Percentiles rank a stretch among this genome's conserved stretches.
phyloP scores from a whole-genome alignment of 352 stramenopile genomes.

The Phytophthora fragariaefolia region DNA sequence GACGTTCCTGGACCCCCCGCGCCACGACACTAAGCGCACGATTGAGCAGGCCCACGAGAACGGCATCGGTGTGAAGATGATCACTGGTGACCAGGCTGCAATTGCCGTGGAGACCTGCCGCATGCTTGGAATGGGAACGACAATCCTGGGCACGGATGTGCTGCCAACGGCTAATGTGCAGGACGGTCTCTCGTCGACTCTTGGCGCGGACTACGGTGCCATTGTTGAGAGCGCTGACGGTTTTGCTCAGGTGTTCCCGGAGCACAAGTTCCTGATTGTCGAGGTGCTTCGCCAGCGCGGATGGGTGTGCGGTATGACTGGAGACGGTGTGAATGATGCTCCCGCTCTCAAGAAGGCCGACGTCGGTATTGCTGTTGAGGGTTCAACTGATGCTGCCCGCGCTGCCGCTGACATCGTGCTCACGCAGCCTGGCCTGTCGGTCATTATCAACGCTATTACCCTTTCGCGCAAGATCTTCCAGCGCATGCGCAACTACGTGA shows the following conservation, averaged over 20 bases:
- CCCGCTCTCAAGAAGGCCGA: slow-evolving; percentile 74
- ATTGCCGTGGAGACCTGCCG: slow-evolving; percentile 95
- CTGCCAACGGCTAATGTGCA: slow-evolving; percentile 63
- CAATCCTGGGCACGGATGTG: slow-evolving; percentile 83
- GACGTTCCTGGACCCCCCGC: slow-evolving; percentile 96
- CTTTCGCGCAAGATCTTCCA: slow-evolving; percentile 94
- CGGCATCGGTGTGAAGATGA: slow-evolving; percentile 97
- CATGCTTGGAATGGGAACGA: slow-evolving; percentile 92
- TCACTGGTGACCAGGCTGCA: slow-evolving; percentile 95
- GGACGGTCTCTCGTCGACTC: slow-evolving; percentile 61
- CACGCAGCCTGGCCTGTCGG: slow-evolving; percentile 91
- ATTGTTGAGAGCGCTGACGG: slow-evolving; percentile 94
- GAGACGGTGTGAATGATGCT: slow-evolving; percentile 76
- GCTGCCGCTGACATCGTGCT: slow-evolving; percentile 95
- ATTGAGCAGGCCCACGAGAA: slow-evolving; percentile 92
- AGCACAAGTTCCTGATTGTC: slow-evolving; percentile 93
- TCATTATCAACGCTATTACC: slow-evolving; percentile 92
- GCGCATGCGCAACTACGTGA: slow-evolving; percentile 95
- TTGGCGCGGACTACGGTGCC: slow-evolving; percentile 71
- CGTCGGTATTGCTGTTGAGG: slow-evolving; percentile 83
- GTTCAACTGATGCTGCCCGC: slow-evolving; percentile 88
- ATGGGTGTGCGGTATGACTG: slow-evolving; percentile 80
- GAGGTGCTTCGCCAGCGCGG: slow-evolving; percentile 84
- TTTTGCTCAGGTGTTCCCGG: slow-evolving; percentile 94
- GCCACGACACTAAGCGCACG: slow-evolving; percentile 94